Conservation (phyloP, 441 rosid species). For the Eruca vesicaria region DNA sequence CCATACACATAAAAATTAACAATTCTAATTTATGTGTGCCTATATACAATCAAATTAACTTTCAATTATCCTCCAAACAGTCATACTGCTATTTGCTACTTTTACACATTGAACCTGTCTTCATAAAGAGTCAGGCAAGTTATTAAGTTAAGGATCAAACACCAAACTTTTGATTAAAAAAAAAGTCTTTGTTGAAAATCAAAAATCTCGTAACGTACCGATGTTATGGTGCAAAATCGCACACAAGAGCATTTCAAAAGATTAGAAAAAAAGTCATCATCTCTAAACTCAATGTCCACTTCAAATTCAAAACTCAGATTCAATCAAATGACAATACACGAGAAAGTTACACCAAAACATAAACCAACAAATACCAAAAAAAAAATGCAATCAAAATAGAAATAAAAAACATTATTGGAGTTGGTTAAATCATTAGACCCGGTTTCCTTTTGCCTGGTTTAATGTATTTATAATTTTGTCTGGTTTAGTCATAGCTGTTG, state of each 20-base stretch:
- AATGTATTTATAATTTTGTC: too few species aligned
- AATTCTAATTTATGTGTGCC: not conserved
- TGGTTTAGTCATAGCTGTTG: not conserved
- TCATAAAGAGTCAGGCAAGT: not conserved
- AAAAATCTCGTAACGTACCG: not conserved
- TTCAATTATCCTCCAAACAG: not conserved
- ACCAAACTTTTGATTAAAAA: not conserved
- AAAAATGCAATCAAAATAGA: not conserved
- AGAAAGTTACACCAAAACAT: not conserved
- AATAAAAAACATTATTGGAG: not conserved
- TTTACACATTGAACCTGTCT: not conserved
- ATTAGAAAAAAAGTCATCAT: not conserved
- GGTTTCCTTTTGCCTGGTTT: too few species aligned
- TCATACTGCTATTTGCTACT: not conserved
- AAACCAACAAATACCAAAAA: constrained; percentile 14
- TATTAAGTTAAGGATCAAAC: too few species aligned
- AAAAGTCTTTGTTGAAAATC: constrained; percentile 9
- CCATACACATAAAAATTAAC: not conserved
- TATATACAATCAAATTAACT: constrained; percentile 7
- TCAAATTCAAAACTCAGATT: constrained; percentile 2
- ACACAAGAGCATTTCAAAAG: not conserved
- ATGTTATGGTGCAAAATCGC: not conserved
- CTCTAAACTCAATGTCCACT: not conserved
- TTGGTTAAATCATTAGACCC: too few species aligned
- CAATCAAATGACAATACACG: not conserved